A percentile compares a stretch with the other conserved stretches of the same genome.
Conservation (phyloP, 2,329 filamentous ascomycete species). For the Ascochyta rabiei region DNA sequence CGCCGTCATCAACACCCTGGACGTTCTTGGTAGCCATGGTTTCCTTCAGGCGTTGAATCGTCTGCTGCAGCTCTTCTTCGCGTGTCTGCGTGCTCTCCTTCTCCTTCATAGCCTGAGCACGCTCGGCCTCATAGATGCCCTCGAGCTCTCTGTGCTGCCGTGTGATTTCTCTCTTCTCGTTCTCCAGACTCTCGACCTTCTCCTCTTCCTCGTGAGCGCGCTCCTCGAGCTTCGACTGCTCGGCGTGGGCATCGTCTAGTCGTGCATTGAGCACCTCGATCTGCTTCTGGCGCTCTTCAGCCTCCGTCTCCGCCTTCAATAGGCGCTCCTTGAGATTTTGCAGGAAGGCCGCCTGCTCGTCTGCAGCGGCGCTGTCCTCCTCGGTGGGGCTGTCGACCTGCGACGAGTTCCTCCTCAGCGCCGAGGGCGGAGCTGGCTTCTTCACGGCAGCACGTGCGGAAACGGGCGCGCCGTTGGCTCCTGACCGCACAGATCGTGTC, state of each 20-base stretch:
- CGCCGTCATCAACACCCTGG: constrained; percentile 57
- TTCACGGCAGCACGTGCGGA: constrained; percentile 48
- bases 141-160: constrained; percentile 91
- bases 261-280: constrained; percentile 81
- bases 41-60: constrained; percentile 92
- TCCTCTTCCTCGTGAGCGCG: constrained; percentile 85
- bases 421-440: constrained; percentile 44
- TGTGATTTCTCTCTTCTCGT: constrained; percentile 82
- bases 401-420: constrained; percentile 41
- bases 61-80: constrained; percentile 88
- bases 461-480: constrained; percentile 42
- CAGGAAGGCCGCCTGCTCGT: constrained; percentile 77
- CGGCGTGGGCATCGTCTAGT: constrained; percentile 81
- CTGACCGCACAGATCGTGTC: constrained; percentile 41
- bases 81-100: constrained; percentile 84
- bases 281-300: constrained; percentile 84
- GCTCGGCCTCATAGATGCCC: constrained; percentile 88
- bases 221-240: constrained; percentile 88
- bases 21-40: constrained; percentile 76
- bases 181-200: constrained; percentile 77
- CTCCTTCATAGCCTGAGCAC: constrained; percentile 84
- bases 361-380: constrained; percentile 69
- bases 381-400: constrained; percentile 40
- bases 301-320: constrained; percentile 76
- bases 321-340: constrained; percentile 86